Percentiles rank a stretch among this genome's conserved stretches.
Conservation (phyloP, 2,329 filamentous ascomycete species). For the Fusarium subglutinans region DNA sequence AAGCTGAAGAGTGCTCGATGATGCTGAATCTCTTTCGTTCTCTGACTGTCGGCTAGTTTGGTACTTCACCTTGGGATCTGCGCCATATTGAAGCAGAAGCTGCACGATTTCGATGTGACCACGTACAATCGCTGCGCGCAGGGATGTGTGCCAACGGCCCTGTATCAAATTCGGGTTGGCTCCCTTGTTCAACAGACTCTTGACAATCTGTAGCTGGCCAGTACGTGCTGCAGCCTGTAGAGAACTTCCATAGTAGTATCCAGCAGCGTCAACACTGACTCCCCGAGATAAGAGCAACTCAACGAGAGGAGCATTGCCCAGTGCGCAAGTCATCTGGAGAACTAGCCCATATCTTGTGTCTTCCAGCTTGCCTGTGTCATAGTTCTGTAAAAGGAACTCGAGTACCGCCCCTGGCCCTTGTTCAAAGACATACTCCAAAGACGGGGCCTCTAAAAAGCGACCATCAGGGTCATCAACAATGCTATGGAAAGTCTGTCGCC, state of each 20-base stretch:
- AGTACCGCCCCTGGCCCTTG: background rate
- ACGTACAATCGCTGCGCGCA: background rate
- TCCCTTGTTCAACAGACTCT: background rate
- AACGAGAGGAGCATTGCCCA: background rate
- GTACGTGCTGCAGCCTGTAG: conserved; percentile 14
- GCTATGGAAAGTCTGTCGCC: background rate
- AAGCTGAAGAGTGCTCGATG: background rate
- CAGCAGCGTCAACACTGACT: background rate
- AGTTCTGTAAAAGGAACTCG: background rate
- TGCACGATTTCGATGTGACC: background rate
- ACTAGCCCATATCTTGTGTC: background rate
- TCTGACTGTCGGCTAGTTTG: background rate
- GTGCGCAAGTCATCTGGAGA: conserved; percentile 4
- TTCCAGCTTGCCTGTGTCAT: background rate
- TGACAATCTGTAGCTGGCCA: background rate
- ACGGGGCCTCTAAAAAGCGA: background rate
- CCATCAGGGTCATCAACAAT: background rate
- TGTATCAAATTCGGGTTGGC: conserved; percentile 5
- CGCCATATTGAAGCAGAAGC: background rate
- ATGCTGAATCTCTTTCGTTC: background rate
- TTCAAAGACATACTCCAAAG: conserved; percentile 8
- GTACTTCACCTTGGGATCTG: background rate
- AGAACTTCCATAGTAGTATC: conserved; percentile 18
- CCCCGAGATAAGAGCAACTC: conserved; percentile 8
- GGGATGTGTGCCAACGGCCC: conserved; percentile 5